phyloP scores from a whole-genome alignment of 306 rosid genomes.

The Rosa chinensis region DNA sequence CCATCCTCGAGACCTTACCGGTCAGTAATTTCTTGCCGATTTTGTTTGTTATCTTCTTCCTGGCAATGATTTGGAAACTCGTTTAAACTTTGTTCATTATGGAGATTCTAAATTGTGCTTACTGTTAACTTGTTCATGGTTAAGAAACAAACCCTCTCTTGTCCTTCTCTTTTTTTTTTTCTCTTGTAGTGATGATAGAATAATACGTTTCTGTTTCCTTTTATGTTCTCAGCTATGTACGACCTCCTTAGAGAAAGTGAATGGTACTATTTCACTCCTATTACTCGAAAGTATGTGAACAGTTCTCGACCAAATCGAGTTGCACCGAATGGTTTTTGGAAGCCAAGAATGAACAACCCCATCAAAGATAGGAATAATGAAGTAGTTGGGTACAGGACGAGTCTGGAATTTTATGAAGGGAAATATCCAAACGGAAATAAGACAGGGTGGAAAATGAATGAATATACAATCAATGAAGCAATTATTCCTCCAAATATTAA shows the following conservation, averaged over 20 bases:
- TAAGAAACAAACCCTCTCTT: too few relatives aligned
- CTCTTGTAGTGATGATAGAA: neutral
- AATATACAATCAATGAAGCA: neutral
- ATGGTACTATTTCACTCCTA: conserved; percentile 16
- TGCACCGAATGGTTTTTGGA: conserved; percentile 8
- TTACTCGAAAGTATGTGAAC: neutral
- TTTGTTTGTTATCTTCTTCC: neutral
- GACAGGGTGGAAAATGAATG: conserved; percentile 13
- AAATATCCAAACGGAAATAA: neutral
- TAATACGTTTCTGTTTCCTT: neutral
- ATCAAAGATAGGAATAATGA: neutral
- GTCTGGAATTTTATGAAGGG: neutral
- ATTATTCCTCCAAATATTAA: neutral
- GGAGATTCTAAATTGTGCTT: too few relatives aligned
- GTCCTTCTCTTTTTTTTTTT: too few relatives aligned
- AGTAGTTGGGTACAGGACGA: conserved; percentile 1
- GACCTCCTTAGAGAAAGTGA: neutral
- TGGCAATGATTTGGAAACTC: neutral
- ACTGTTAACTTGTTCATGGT: neutral
- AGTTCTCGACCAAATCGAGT: conserved; percentile 1
- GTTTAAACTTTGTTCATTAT: too few relatives aligned
- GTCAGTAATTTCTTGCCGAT: neutral
- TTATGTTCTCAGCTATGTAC: neutral
- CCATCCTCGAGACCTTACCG: neutral
- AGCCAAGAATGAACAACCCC: neutral